Evolutionary conservation across 2,329 filamentous ascomycete genomes (phyloP).

Genomic region (Aspergillus clavatus): DNA sequence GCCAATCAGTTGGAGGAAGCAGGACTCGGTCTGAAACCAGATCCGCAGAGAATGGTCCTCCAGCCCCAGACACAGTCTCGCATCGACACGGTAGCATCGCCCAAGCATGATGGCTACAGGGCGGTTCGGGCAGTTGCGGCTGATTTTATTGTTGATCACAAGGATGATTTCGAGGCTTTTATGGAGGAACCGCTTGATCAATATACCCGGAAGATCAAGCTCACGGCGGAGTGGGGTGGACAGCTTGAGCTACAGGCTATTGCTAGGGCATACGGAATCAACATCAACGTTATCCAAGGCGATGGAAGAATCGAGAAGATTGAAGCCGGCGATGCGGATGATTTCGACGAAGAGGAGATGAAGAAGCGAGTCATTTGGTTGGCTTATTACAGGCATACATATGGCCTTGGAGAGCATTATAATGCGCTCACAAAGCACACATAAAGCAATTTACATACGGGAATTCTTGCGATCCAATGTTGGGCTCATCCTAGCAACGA

Average conservation of each 20-base stretch:
- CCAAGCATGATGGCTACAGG: slow-evolving; percentile 54
- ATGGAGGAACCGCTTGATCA: slow-evolving; percentile 71
- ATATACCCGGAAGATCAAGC: slow-evolving; percentile 71
- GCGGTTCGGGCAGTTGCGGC: slow-evolving; percentile 67
- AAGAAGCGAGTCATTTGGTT: slow-evolving; percentile 69
- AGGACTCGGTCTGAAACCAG: slow-evolving; percentile 35
- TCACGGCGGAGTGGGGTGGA: slow-evolving; percentile 94
- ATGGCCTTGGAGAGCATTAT: slow-evolving; percentile 94
- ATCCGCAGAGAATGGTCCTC: slow-evolving; percentile 31
- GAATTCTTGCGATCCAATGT: slow-evolving; percentile 2
- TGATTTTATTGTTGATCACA: slow-evolving; percentile 67
- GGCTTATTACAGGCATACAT: slow-evolving; percentile 91
- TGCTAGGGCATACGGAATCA: slow-evolving; percentile 71
- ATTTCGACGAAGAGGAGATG: slow-evolving; percentile 39
- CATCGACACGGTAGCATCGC: slow-evolving; percentile 29
- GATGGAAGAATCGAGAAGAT: slow-evolving; percentile 77
- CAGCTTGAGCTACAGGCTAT: slow-evolving; percentile 85
- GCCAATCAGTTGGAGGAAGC: slow-evolving; percentile 70
- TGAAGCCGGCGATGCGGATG: slow-evolving; percentile 45
- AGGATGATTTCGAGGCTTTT: slow-evolving; percentile 80
- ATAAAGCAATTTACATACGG: slow-evolving; percentile 13
- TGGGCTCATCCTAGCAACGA: background rate
- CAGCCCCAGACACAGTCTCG: slow-evolving; percentile 27
- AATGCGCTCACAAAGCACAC: slow-evolving; percentile 67
- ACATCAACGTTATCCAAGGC: slow-evolving; percentile 77